Conservation (phyloP, 192 early-diverging fungal species). For the Podila clonocystis region DNA sequence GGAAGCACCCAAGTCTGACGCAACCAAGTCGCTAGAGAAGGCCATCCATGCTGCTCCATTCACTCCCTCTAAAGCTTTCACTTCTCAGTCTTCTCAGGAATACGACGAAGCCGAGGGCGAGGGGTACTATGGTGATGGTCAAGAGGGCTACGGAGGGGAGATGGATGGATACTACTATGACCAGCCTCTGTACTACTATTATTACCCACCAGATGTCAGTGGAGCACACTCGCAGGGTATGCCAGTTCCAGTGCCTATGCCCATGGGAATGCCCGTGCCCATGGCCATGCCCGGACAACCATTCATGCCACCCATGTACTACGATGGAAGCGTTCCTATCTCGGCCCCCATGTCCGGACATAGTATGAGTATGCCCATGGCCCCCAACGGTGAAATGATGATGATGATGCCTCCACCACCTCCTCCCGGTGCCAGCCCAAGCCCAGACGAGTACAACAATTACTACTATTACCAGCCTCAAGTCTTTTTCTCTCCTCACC, state of each 20-base stretch:
- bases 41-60: conserved; percentile 48
- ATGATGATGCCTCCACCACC: conserved; percentile 28
- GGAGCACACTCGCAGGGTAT: conserved; percentile 9
- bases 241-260: conserved; percentile 23
- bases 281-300: conserved; percentile 34
- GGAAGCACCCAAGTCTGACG: not conserved
- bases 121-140: conserved; percentile 19
- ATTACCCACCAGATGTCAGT: conserved; percentile 26
- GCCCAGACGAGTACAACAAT: conserved; percentile 41
- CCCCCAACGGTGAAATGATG: conserved; percentile 30
- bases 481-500: conserved; percentile 34
- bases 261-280: conserved; percentile 36
- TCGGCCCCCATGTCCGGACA: conserved; percentile 12
- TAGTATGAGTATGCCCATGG: not conserved
- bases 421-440: not conserved
- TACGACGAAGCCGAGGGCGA: conserved; percentile 12
- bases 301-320: conserved; percentile 3
- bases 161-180: conserved; percentile 39
- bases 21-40: conserved; percentile 17
- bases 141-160: conserved; percentile 2
- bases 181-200: conserved; percentile 49
- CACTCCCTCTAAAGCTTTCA: conserved; percentile 21
- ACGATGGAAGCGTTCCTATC: conserved; percentile 14
- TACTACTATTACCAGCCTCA: conserved; percentile 43
- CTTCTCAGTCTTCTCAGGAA: not conserved